Conservation (phyloP, 129 eudicot species). For the carrot (Daucus carota) region DNA sequence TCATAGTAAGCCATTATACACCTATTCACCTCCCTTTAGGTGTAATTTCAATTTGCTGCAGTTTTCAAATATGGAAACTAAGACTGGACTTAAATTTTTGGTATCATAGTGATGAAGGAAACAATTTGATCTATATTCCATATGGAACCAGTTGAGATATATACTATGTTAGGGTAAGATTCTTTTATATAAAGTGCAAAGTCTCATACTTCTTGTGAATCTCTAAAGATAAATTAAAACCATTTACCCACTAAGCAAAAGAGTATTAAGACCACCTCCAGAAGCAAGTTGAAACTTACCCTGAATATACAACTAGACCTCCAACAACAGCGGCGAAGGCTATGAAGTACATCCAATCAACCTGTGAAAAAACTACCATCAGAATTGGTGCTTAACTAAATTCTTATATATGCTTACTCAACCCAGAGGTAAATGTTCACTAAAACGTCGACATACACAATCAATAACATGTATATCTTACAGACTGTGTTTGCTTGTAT, state of each 20-base stretch:
- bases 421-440: neutral
- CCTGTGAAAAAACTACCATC: conserved; percentile 33
- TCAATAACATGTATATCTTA: neutral
- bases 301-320: conserved; percentile 73
- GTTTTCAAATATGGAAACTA: neutral
- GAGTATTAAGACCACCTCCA: neutral
- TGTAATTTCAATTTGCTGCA: neutral
- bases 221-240: neutral
- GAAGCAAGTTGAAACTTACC: conserved; percentile 28
- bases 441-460: neutral
- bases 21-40: too few relatives aligned
- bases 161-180: neutral
- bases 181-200: neutral
- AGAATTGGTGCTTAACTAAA: neutral
- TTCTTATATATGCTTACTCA: neutral
- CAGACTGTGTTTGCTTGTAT: neutral
- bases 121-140: neutral
- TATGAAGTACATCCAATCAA: conserved; percentile 81
- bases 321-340: conserved; percentile 73
- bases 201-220: neutral
- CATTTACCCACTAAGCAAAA: neutral
- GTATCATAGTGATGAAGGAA: neutral
- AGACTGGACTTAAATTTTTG: neutral
- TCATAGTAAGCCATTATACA: too few relatives aligned
- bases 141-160: neutral